phyloP scores from a whole-genome alignment of 768 basidiomycete genomes.

The Rhodotorula diobovata region DNA sequence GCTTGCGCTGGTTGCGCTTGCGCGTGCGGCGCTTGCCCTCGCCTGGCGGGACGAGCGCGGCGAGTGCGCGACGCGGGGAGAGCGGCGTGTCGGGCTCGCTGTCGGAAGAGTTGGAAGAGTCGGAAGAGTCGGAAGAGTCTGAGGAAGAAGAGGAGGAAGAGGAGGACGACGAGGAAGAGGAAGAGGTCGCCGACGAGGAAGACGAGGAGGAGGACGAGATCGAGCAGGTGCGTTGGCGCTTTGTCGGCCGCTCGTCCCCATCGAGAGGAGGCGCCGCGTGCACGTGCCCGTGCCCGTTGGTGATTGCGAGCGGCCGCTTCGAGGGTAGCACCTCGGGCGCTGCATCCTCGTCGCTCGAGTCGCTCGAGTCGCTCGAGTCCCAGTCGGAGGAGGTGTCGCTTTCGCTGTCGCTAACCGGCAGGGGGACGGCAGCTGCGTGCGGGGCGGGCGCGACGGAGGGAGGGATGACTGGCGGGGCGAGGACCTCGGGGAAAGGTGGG shows the following conservation, averaged over 20 bases:
- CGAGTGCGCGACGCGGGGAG: background rate
- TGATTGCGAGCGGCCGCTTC: background rate
- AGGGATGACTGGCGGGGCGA: constrained; percentile 3
- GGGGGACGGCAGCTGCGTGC: background rate
- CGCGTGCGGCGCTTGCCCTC: constrained; percentile 5
- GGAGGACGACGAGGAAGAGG: background rate
- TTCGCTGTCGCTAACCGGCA: background rate
- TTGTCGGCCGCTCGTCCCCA: background rate
- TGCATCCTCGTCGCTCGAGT: background rate
- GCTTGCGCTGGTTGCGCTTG: constrained; percentile 30
- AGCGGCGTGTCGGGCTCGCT: background rate
- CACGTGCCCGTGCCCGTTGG: background rate
- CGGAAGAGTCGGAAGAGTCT: constrained; percentile 10
- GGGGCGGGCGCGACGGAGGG: constrained; percentile 1
- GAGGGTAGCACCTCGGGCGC: background rate
- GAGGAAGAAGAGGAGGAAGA: constrained; percentile 2
- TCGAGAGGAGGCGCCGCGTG: background rate
- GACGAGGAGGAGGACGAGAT: background rate
- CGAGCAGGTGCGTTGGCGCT: background rate
- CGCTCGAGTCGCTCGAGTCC: background rate
- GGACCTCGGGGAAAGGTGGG: background rate
- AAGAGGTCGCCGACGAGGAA: background rate
- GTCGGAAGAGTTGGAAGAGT: background rate
- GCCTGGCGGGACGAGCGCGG: constrained; percentile 10
- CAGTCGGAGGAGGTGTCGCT: background rate